A percentile compares a stretch with the other conserved stretches of the same genome.
These are phyloP conservation scores for Lodderomyces orthopsilosis DNA, from an alignment of 1,139 yeast species.

Conservation along the genomic window DNA sequence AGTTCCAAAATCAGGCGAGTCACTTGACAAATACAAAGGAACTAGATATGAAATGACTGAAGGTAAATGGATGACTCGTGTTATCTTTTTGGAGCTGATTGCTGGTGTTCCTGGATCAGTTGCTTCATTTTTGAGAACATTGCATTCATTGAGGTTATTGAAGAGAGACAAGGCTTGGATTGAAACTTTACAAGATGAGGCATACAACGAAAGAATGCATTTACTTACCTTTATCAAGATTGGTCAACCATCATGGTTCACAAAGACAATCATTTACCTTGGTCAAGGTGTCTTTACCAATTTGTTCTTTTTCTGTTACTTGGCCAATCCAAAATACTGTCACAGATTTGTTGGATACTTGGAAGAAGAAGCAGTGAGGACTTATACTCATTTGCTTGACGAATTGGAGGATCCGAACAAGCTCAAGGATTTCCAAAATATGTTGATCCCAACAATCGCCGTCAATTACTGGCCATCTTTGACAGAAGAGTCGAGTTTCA, in stretches of 20 bases:
- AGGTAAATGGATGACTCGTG: constrained; percentile 65
- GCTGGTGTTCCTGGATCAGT: constrained; percentile 84
- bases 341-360: constrained; percentile 78
- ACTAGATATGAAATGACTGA: constrained; percentile 58
- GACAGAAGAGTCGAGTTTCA: constrained; percentile 48
- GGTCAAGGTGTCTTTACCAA: constrained; percentile 77
- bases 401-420: constrained; percentile 52
- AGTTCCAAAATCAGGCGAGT: constrained; percentile 38
- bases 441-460: constrained; percentile 57
- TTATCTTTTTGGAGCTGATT: constrained; percentile 65
- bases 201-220: constrained; percentile 80
- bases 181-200: constrained; percentile 71
- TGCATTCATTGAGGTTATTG: constrained; percentile 58
- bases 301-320: constrained; percentile 59
- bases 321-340: constrained; percentile 61
- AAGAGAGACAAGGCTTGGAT: constrained; percentile 75
- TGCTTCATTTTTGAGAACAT: constrained; percentile 67
- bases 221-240: constrained; percentile 65
- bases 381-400: constrained; percentile 61
- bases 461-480: constrained; percentile 60
- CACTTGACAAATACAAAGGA: constrained; percentile 35
- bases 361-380: constrained; percentile 76
- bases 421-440: constrained; percentile 46
- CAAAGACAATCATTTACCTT: constrained; percentile 52
- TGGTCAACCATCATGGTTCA: constrained; percentile 62